Percentiles rank a stretch among this genome's conserved stretches.
Evolutionary conservation across 352 stramenopile genomes (phyloP).

Genomic region (Labyrinthula sp.): DNA sequence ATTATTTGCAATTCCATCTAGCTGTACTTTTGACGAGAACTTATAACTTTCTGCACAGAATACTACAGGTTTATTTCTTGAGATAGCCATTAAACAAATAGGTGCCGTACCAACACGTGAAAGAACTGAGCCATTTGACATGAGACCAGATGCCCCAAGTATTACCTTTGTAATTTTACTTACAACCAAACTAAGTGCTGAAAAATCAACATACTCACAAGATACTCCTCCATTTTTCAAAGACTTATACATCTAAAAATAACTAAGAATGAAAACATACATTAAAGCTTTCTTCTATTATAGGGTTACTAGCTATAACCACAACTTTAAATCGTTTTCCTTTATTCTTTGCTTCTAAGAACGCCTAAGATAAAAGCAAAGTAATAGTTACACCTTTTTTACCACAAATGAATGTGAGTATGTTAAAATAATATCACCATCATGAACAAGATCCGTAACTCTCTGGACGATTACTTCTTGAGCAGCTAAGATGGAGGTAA

Average conservation of each 20-base stretch:
- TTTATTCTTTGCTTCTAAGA: conserved; percentile 36
- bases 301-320: conserved; percentile 71
- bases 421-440: conserved; percentile 76
- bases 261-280: too few species aligned
- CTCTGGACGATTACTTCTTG: conserved; percentile 62
- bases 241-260: conserved; percentile 45
- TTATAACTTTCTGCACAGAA: conserved; percentile 98
- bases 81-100: conserved; percentile 65
- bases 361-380: too few species aligned
- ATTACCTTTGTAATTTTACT: conserved; percentile 83
- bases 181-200: conserved; percentile 82
- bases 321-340: conserved; percentile 59
- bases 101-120: conserved; percentile 65
- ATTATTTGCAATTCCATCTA: conserved; percentile 91
- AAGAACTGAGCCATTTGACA: conserved; percentile 78
- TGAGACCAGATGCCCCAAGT: conserved; percentile 70
- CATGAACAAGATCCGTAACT: conserved; percentile 55
- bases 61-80: conserved; percentile 75
- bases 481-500: conserved; percentile 71
- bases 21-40: conserved; percentile 75
- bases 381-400: conserved; percentile 35
- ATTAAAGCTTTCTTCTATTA: conserved; percentile 55
- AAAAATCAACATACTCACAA: conserved; percentile 75
- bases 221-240: conserved; percentile 47
- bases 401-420: conserved; percentile 52